Evolutionary conservation across 2,329 filamentous ascomycete species (phyloP), one percentile per base, ranked within the genome.

Genomic region (Neonectria neomacrospora): DNA sequence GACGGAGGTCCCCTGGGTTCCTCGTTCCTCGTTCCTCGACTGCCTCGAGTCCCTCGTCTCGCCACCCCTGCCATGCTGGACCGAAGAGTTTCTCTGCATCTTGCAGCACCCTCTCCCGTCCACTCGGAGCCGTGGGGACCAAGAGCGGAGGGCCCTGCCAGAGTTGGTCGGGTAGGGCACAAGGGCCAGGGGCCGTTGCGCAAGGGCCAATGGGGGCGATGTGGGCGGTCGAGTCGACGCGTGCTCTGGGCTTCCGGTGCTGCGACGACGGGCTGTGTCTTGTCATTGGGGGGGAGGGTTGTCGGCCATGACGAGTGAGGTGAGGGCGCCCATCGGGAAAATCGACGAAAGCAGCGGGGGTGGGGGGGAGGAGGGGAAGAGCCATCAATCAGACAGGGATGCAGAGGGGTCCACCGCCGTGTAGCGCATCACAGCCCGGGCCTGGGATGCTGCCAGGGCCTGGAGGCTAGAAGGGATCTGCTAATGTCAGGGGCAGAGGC

Each of bases 271-370:
- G 53, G 53, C 20, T 55, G 48, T 54, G 54, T 53, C 45, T 55
- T 57, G 61, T 58, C 54, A 73, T 73, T 73, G 71, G 71, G 68
- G 71, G 67, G 64, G 60, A 39, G 51, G 55, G 23, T 45, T 53
- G 57, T 44, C 61, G 62, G 67, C 64, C 65, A 71, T 73, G 69
- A 73, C 63, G 59, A 71, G 70, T 37, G 37, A 65, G 62, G 70
- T 37, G 37, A 65, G 62, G 58, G 67, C 61, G 58, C 61, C 65
- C 65, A 71, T 71, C 48, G 56, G 62, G 60, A 70, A 44, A 51
- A 50, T 57, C 58, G 42, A 61, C 52, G 39, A 55, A 45, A 54
- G 52, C 41, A 51, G 58, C 51, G 64, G 61, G 23, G 23, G 23
- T 3, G 6, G 23, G 64, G 63, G 61, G 41, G 63, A 70, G 45